Percentiles rank a stretch among this genome's conserved stretches.
Conservation (phyloP, 768 basidiomycete species). For the Xerocomus spinulosus region DNA sequence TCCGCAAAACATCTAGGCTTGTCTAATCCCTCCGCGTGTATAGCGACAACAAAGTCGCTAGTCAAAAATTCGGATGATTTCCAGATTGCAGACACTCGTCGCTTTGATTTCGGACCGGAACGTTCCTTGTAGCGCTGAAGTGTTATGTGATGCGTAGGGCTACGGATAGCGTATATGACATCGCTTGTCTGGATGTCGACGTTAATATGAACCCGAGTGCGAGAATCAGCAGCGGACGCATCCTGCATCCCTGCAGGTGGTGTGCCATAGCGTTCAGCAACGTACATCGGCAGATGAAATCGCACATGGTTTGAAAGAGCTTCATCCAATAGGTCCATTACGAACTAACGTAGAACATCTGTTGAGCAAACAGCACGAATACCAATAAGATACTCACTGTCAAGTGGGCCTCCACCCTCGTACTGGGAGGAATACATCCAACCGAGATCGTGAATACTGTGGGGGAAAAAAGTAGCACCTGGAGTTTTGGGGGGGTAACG, state of each 20-base stretch:
- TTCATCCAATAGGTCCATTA: slow-evolving; percentile 50
- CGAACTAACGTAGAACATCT: slow-evolving; percentile 34
- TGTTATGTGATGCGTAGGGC: slow-evolving; percentile 43
- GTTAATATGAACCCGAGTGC: slow-evolving; percentile 38
- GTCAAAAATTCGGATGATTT: slow-evolving; percentile 40
- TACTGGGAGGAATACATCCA: slow-evolving; percentile 44
- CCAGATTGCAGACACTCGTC: slow-evolving; percentile 38
- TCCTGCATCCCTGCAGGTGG: slow-evolving; percentile 36
- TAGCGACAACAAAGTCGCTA: slow-evolving; percentile 47
- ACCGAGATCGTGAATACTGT: slow-evolving; percentile 57
- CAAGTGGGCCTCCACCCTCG: slow-evolving; percentile 38
- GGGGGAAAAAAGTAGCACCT: neutral
- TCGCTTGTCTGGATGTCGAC: slow-evolving; percentile 49
- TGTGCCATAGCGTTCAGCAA: slow-evolving; percentile 51
- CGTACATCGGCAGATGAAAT: slow-evolving; percentile 48
- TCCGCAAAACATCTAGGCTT: slow-evolving; percentile 55
- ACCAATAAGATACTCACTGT: slow-evolving; percentile 33
- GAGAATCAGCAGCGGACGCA: slow-evolving; percentile 25
- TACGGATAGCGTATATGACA: slow-evolving; percentile 35
- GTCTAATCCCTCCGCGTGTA: slow-evolving; percentile 48
- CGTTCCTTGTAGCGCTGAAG: slow-evolving; percentile 34
- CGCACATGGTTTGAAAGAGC: slow-evolving; percentile 45
- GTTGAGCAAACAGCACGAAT: neutral
- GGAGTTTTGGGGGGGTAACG: too few relatives aligned
- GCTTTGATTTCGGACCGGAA: slow-evolving; percentile 33